A percentile compares a stretch with the other conserved stretches of the same genome.
Evolutionary conservation across 2,329 filamentous ascomycete genomes (phyloP).

Genomic region (Fusarium hostae): DNA sequence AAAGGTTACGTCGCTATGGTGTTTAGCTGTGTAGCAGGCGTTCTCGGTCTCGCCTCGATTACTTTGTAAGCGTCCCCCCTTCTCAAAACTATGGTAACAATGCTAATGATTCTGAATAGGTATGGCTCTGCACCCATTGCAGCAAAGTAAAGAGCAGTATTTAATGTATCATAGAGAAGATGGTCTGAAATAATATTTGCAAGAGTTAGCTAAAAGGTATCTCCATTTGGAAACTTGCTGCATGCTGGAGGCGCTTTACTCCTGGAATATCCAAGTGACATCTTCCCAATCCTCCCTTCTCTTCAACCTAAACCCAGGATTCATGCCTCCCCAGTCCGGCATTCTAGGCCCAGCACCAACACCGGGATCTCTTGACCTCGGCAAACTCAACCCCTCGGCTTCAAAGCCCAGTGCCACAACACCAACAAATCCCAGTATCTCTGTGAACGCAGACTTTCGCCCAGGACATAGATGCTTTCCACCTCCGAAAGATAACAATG

Average conservation of each 20-base stretch:
- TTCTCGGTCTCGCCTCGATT: fast-evolving
- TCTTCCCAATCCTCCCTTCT: constrained; percentile 21
- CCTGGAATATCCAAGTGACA: neutral
- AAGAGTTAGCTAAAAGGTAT: fast-evolving
- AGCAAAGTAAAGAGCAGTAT: fast-evolving
- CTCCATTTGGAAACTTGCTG: fast-evolving
- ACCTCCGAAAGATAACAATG: constrained; percentile 49
- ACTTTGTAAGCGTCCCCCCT: neutral
- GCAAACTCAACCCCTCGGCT: constrained; percentile 26
- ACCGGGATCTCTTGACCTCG: neutral
- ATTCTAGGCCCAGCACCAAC: constrained; percentile 14
- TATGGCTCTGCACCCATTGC: neutral
- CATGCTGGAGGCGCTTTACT: fast-evolving
- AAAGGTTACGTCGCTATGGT: neutral
- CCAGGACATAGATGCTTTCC: constrained; percentile 49
- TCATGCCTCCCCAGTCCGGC: neutral
- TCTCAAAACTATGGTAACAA: neutral
- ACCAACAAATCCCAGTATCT: constrained; percentile 29
- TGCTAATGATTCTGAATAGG: fast-evolving
- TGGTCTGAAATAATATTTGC: fast-evolving
- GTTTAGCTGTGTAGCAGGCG: neutral
- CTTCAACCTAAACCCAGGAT: neutral
- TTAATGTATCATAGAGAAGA: fast-evolving
- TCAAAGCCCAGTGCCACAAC: constrained; percentile 16
- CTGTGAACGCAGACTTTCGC: constrained; percentile 46